Percentiles rank a stretch among this genome's conserved stretches.
These are phyloP conservation scores for Flaveria sonorensis DNA, from an alignment of 129 eudicot species.

Conservation along the genomic window DNA sequence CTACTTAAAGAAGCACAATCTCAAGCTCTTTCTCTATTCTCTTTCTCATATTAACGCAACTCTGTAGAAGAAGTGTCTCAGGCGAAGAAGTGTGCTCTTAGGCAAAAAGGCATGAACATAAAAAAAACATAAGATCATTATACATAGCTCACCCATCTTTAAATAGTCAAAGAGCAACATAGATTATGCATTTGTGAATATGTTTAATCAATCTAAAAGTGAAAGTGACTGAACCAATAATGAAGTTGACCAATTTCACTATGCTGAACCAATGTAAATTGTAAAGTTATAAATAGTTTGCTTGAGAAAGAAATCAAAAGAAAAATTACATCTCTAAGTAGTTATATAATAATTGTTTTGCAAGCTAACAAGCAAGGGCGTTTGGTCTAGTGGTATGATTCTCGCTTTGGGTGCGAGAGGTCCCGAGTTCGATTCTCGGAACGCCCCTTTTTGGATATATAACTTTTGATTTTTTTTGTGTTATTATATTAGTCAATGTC, in stretches of 20 bases:
- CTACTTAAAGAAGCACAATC: too few relatives aligned
- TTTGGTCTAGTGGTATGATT: slow-evolving; percentile 99
- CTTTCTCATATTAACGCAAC: too few relatives aligned
- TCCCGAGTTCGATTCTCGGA: slow-evolving; percentile 99
- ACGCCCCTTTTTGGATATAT: slow-evolving; percentile 47
- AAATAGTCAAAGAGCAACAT: not conserved
- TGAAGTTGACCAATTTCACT: not conserved
- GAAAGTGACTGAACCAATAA: not conserved
- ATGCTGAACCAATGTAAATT: too few relatives aligned
- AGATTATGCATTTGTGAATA: not conserved
- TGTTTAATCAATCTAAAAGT: not conserved
- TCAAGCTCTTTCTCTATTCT: too few relatives aligned
- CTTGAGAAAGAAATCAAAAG: not conserved
- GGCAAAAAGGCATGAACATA: too few relatives aligned
- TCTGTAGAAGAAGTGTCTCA: too few relatives aligned
- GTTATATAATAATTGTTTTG: too few relatives aligned
- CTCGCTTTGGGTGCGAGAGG: slow-evolving; percentile 99
- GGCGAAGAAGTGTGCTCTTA: too few relatives aligned
- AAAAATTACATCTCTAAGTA: too few relatives aligned
- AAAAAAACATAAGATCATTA: not conserved
- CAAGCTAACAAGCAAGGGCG: slow-evolving; percentile 40
- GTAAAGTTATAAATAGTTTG: not conserved
- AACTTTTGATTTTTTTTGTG: too few relatives aligned
- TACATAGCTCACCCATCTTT: not conserved
- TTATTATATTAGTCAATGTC: too few relatives aligned